Base-by-base conservation (phyloP, 306 rosid species). In the Bauhinia variegata region DNA sequence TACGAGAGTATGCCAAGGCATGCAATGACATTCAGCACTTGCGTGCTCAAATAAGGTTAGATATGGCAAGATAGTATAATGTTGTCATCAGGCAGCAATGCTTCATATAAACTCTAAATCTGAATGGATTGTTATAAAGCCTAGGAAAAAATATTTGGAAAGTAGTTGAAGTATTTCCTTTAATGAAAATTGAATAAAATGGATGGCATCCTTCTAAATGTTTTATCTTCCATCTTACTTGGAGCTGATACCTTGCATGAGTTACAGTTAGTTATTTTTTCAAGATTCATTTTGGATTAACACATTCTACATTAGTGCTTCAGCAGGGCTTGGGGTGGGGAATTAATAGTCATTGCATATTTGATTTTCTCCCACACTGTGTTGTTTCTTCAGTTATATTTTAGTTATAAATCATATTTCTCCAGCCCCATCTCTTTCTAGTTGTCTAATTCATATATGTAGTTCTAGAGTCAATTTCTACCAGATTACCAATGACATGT, bases 1-100 rank as follows among this genome's bases (percentile, higher is more conserved):
- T 90, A 78, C 86, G 16, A 75, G 89, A 80, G 38, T 88, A 90
- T 85, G 86, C 95, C 62, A 74, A 73, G 72, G 70, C 82, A 5
- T 84, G 28, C 72, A 67, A 74, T 80, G 97, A 83, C 83, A 82
- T 90, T 60, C 95, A 88, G 75, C 99, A 90, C 87, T 63, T 95
- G 84, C 95, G 95, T 38, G 97, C 97, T 76, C 86, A 83, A 77
- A 95, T 95, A 85, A 88, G 99, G 99, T 90, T 60, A 17, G 84
- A 75, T 37, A 76, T 60, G 73, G 31, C 6, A 17, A 63, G 61
- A 33, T 41, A 63, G 60, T 37, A 48, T 32, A 43, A 12, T 60
- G 36, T 54, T 19, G 54, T 48, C 57, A 30, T 57, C 39, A 34
- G 9, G 50, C 46, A 7, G 66, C 39, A 58, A 23, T 2, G 23